Evolutionary conservation across 306 rosid genomes (phyloP).

Genomic region (Citrullus mucosospermus): DNA sequence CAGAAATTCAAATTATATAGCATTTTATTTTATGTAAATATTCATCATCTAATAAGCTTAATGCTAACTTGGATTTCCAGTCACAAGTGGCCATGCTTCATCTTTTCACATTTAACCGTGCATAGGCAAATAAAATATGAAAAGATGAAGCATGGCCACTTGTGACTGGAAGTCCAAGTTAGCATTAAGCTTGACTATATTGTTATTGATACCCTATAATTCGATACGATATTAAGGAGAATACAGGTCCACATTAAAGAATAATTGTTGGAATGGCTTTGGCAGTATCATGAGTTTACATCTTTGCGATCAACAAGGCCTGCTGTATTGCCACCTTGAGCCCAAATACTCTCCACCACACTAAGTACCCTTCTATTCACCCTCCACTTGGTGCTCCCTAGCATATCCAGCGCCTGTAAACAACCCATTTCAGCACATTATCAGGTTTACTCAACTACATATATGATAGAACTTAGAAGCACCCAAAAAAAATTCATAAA

Average conservation of each 20-base stretch:
- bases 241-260: not conserved
- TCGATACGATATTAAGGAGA: not conserved
- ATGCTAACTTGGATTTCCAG: not conserved
- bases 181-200: not conserved
- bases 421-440: not conserved
- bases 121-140: conserved; percentile 1
- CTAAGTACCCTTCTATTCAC: conserved; percentile 51
- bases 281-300: conserved; percentile 27
- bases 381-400: conserved; percentile 80
- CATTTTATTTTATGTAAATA: not conserved
- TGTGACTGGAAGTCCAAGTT: not conserved
- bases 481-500: not conserved
- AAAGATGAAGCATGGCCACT: not conserved
- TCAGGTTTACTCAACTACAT: not conserved
- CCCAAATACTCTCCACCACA: conserved; percentile 76
- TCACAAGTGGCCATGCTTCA: not conserved
- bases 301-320: conserved; percentile 71
- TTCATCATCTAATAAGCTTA: not conserved
- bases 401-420: conserved; percentile 71
- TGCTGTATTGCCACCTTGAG: conserved; percentile 64
- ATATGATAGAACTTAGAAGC: not conserved
- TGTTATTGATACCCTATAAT: not conserved
- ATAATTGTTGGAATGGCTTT: not conserved
- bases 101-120: not conserved
- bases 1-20: not conserved